These are phyloP conservation scores for Schwanniomyces occidentalis DNA, from an alignment of 805 yeast genomes.

Conservation along the genomic window DNA sequence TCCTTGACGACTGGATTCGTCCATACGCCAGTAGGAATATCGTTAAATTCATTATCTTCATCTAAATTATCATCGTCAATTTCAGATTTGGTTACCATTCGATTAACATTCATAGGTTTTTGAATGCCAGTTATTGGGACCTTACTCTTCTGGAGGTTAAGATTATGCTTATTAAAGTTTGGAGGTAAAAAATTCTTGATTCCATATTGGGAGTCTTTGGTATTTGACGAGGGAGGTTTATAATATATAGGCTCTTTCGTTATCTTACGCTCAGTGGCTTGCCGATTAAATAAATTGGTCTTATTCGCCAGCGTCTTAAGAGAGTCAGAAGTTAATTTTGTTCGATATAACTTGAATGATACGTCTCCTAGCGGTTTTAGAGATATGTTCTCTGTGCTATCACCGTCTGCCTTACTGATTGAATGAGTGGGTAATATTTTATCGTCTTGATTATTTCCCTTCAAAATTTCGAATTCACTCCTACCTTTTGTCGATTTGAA, in stretches of 20 bases:
- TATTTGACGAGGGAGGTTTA: constrained; percentile 29
- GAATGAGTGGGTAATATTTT: too few species aligned
- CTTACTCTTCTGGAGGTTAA: constrained; percentile 3
- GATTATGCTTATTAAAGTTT: constrained; percentile 5
- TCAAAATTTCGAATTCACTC: too few species aligned
- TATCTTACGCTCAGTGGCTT: neutral
- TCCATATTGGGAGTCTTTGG: constrained; percentile 24
- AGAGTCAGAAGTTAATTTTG: constrained; percentile 6
- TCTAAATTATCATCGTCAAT: constrained; percentile 10
- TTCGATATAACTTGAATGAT: constrained; percentile 10
- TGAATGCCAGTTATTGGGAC: constrained; percentile 12
- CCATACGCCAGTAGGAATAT: constrained; percentile 33
- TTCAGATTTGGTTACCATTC: constrained; percentile 9
- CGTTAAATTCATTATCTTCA: neutral
- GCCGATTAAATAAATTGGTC: neutral
- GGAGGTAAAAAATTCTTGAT: constrained; percentile 29
- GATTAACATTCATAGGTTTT: neutral
- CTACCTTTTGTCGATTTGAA: too few species aligned
- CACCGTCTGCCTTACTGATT: too few species aligned
- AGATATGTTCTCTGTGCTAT: too few species aligned
- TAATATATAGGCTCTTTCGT: constrained; percentile 27
- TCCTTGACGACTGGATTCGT: constrained; percentile 42
- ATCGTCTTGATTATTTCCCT: too few species aligned
- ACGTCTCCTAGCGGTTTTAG: constrained; percentile 12
- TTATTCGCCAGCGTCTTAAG: constrained; percentile 4